Evolutionary conservation across 352 stramenopile genomes (phyloP), one percentile per base, ranked within the genome.

Genomic region (Phytopythium chamaehyphon): DNA sequence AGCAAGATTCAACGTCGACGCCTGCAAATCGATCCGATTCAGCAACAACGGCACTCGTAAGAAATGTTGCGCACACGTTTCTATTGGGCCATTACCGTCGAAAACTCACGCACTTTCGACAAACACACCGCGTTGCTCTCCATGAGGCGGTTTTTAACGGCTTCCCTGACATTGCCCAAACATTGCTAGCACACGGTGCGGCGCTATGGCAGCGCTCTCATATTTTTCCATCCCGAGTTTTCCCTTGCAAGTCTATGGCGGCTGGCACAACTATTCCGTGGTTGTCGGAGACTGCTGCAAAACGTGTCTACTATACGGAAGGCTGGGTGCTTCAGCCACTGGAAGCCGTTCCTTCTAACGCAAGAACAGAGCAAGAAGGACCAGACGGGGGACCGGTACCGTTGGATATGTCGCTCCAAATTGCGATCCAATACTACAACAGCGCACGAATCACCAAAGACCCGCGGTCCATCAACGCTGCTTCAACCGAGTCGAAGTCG

Each of bases 71-170:
- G 8, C 68, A 86, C 51, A 49, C 72, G 16, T 86, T 90, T 46
- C 60, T 90, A 26, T 47, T 90, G 31, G 63, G 62, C 1, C 73
- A 88, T 38, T 86, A 67, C 43, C 54, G 57, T 7, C 64, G 76
- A 0, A 73, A 77, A 49, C 60, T 86, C 1, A 51, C 50, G 1
- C 55, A 77, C 14, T 80, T 76, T 21, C 60, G 71, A 0, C 77
- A 80, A 37, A 90, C 79, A 0, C 76, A 86, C 18, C 79, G 82
- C n/a, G 77, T 90, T 16, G 47, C 82, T 16, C 60, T 93, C 22
- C 77, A 90, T 33, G 82, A 93, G 53, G 82, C 79, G 12, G 49
- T 88, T 11, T 64, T 86, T 45, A 93, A 90, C 46, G 79, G 77
- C 2, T 73, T 84, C 44, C 57, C 73, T 1, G 55, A 83, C 16